Base-by-base conservation (phyloP, 169 alveolate genomes). In the Plasmodium fragile region DNA sequence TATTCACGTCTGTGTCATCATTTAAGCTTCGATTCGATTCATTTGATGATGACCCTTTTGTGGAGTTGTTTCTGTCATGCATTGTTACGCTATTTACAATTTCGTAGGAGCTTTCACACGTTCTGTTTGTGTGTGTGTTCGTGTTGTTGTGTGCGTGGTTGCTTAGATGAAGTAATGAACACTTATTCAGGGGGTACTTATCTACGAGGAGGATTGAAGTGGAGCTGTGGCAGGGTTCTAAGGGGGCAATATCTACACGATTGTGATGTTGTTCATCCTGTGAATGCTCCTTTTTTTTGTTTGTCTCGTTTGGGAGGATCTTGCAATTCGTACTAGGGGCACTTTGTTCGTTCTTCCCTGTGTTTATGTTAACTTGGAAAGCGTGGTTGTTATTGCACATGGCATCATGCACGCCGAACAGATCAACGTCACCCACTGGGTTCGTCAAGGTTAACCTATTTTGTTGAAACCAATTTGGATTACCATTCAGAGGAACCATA, bases 201-300 rank as follows among this genome's bases (percentile, higher is more conserved):
- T 81, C 89, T 55, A 79, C 52, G 16, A 81, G 39, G 41, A 8
- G 34, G 53, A 36, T 52, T 49, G 79, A n/a, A 53, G 39, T 22
- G n/a, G 75, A 22, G 13, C 52, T 81, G 55, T 55, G 18, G n/a
- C 34, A 11, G 22, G 75, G 36, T 13, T 81, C 52, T 32, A 11
- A 53, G 4, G 41, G 78, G 52, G 59, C 39, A 81, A 16, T 13
- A 39, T 13, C 22, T 81, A 28, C 22, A 36, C 16, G 10, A 81
- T 49, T 52, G 4, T 81, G 18, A 0, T 32, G 22, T 5, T 8
- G 28, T 22, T 81, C 84, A 45, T 79, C 30, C 43, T 18, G 59
- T 39, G 13, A 32, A 5, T 53, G 59, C 36, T 1, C 22, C 52
- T 10, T 55, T n/a, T 81, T 81, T 81, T 22, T 28, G 36, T 65